Conservation (phyloP, 192 early-diverging fungal species). For the Coemansia biformis region DNA sequence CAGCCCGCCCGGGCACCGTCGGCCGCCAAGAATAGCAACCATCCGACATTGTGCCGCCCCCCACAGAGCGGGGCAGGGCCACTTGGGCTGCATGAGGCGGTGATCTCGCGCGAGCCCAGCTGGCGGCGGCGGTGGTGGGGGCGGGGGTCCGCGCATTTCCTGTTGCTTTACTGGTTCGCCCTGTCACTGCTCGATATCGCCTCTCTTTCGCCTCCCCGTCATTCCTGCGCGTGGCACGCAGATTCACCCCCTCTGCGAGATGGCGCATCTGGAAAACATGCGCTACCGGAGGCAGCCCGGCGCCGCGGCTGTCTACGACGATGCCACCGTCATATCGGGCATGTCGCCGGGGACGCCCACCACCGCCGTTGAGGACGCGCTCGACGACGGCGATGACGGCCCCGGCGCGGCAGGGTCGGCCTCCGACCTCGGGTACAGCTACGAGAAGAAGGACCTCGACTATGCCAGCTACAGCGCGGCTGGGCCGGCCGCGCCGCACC, state of each 20-base stretch:
- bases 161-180: no score
- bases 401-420: not conserved
- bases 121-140: no score
- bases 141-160: no score
- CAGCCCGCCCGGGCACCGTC: no score
- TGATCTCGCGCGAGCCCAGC: no score
- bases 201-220: no score
- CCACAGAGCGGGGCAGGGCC: no score
- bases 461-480: constrained; percentile 9
- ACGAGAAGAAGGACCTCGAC: constrained; percentile 50
- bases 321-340: constrained; percentile 45
- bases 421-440: constrained; percentile 37
- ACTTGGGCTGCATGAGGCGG: no score
- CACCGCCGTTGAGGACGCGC: constrained; percentile 16
- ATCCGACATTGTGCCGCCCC: no score
- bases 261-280: constrained; percentile 52
- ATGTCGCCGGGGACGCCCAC: constrained; percentile 25
- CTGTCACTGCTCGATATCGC: no score
- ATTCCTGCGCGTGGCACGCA: no score
- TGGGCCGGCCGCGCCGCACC: constrained; percentile 7
- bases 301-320: constrained; percentile 36
- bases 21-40: no score
- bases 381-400: constrained; percentile 8
- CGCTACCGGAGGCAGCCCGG: constrained; percentile 52
- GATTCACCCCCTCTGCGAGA: constrained; percentile 2